phyloP scores from a whole-genome alignment of 768 basidiomycete species.

The Lentinus tigrinus region DNA sequence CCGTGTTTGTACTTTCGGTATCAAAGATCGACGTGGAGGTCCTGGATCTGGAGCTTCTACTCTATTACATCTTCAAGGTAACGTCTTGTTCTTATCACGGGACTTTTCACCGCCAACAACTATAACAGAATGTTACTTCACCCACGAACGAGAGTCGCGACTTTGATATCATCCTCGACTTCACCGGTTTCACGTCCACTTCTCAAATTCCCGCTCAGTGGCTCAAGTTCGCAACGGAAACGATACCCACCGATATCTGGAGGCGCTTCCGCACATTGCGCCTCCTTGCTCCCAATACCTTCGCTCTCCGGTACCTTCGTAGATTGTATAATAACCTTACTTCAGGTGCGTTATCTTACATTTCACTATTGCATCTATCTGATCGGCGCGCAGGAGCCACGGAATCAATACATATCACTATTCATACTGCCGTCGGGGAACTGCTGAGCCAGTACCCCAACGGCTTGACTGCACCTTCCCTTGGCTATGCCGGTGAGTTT shows the following conservation, averaged over 20 bases:
- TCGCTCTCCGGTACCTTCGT: constrained; percentile 72
- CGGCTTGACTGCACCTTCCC: constrained; percentile 39
- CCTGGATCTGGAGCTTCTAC: constrained; percentile 73
- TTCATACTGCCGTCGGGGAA: constrained; percentile 63
- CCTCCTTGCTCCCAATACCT: constrained; percentile 71
- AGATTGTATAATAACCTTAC: constrained; percentile 77
- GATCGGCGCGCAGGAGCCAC: constrained; percentile 12
- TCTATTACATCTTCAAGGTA: constrained; percentile 79
- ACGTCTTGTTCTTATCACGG: constrained; percentile 3
- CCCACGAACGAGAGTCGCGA: constrained; percentile 44
- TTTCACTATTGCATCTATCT: not conserved
- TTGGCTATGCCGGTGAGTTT: constrained; percentile 56
- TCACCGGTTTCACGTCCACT: constrained; percentile 70
- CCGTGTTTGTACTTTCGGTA: constrained; percentile 63
- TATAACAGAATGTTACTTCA: constrained; percentile 48
- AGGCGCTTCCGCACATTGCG: constrained; percentile 58
- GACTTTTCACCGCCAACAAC: not conserved
- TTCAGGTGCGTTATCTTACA: constrained; percentile 35
- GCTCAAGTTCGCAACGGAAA: constrained; percentile 75
- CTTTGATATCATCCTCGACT: constrained; percentile 80
- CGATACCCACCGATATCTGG: constrained; percentile 70
- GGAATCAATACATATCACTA: constrained; percentile 38
- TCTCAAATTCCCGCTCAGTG: constrained; percentile 82
- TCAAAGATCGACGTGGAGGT: constrained; percentile 77
- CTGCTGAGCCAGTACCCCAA: constrained; percentile 50